Evolutionary conservation across 2,329 filamentous ascomycete species (phyloP).

Genomic region (Cadophora luteo-olivacea): DNA sequence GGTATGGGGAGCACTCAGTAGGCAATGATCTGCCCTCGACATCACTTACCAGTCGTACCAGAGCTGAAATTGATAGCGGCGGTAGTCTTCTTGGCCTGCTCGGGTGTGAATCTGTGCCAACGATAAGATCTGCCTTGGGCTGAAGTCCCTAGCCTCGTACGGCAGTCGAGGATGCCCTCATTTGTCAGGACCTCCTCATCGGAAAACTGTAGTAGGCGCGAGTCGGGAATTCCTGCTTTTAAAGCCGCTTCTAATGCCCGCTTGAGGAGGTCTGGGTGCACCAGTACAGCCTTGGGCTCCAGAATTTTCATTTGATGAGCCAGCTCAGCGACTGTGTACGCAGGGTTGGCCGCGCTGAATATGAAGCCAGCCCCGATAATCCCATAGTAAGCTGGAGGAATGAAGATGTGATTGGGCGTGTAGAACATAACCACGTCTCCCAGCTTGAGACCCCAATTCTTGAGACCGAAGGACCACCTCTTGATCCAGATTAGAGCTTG

Average conservation of each 20-base stretch:
- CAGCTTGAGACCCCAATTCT: conserved; percentile 51
- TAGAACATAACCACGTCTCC: conserved; percentile 61
- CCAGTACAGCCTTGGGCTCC: conserved; percentile 54
- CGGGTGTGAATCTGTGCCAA: conserved; percentile 60
- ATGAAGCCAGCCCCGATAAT: conserved; percentile 58
- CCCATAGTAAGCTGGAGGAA: conserved; percentile 60
- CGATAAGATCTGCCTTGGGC: conserved; percentile 32
- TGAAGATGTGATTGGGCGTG: conserved; percentile 60
- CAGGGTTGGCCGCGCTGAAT: conserved; percentile 62
- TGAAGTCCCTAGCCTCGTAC: conserved; percentile 58
- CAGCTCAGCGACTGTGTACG: conserved; percentile 50
- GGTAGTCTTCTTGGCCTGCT: conserved; percentile 46
- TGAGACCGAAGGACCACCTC: conserved; percentile 56
- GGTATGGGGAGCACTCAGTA: too few species aligned
- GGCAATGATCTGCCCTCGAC: too few species aligned
- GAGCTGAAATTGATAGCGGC: conserved; percentile 78
- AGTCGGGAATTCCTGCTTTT: conserved; percentile 48
- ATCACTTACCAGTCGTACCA: too few species aligned
- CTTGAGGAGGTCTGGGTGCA: conserved; percentile 54
- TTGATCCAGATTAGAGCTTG: conserved; percentile 58
- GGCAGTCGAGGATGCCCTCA: conserved; percentile 65
- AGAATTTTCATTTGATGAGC: conserved; percentile 58
- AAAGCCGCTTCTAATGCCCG: conserved; percentile 52
- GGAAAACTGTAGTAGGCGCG: conserved; percentile 56
- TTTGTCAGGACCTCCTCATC: conserved; percentile 45